Evolutionary conservation across 2,329 filamentous ascomycete genomes (phyloP).

Genomic region (Talaromyces rugulosus): DNA sequence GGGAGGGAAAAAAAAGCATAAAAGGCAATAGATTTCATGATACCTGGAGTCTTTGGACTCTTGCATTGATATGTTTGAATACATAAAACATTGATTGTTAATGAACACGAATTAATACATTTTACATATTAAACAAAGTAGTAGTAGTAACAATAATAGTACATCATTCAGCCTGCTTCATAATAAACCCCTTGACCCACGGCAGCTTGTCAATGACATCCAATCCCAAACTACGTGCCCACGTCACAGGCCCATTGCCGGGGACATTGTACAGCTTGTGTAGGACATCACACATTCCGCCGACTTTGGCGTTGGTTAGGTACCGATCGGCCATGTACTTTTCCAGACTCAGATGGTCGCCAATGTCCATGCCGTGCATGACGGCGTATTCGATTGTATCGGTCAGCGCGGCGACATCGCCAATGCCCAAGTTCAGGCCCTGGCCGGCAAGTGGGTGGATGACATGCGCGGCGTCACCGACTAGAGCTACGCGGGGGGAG

Average conservation of each 20-base stretch:
- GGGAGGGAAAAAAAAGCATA: not conserved
- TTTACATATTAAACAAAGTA: not conserved
- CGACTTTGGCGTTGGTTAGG: conserved; percentile 71
- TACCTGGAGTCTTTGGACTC: not conserved
- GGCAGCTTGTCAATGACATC: conserved; percentile 69
- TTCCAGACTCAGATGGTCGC: conserved; percentile 72
- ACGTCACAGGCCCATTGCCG: conserved; percentile 72
- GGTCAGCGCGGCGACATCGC: conserved; percentile 76
- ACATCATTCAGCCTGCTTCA: conserved; percentile 58
- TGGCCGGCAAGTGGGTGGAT: conserved; percentile 93
- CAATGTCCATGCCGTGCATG: conserved; percentile 80
- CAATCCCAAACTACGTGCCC: conserved; percentile 72
- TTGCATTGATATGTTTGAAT: not conserved
- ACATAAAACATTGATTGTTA: not conserved
- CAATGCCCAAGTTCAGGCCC: conserved; percentile 89
- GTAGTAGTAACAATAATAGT: conserved; percentile 5
- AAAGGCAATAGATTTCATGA: not conserved
- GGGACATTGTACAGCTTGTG: conserved; percentile 83
- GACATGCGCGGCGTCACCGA: conserved; percentile 93
- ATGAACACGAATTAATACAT: not conserved
- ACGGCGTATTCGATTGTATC: conserved; percentile 72
- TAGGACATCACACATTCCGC: conserved; percentile 78
- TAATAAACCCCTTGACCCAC: conserved; percentile 77
- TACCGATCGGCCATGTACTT: conserved; percentile 78
- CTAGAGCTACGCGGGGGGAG: conserved; percentile 80